phyloP scores from a whole-genome alignment of 345 rosid genomes.

The Pelargonium nanum region DNA sequence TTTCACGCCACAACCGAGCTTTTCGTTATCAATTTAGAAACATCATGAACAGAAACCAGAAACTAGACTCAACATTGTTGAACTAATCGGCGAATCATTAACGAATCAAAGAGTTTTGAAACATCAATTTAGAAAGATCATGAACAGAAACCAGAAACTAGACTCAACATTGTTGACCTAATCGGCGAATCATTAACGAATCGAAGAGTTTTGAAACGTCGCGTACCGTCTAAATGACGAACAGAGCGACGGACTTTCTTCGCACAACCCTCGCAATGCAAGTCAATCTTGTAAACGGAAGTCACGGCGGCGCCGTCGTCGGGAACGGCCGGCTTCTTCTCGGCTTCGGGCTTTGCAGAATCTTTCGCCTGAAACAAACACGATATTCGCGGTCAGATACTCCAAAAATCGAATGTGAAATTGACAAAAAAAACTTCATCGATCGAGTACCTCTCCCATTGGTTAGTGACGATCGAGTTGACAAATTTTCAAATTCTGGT shows the following conservation, averaged over 20 bases:
- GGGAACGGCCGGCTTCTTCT: constrained; percentile 32
- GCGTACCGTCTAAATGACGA: constrained; percentile 7
- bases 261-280: constrained; percentile 94
- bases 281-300: constrained; percentile 54
- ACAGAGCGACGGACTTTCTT: constrained; percentile 19
- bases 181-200: not conserved
- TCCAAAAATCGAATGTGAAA: not conserved
- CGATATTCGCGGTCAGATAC: too few species aligned
- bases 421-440: not conserved
- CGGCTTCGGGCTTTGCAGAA: constrained; percentile 28
- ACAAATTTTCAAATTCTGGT: too few species aligned
- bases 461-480: too few species aligned
- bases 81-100: not conserved
- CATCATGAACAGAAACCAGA: too few species aligned
- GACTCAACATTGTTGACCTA: too few species aligned
- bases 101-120: not conserved
- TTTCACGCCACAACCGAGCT: too few species aligned
- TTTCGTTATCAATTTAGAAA: too few species aligned
- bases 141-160: too few species aligned
- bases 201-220: not conserved
- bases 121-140: too few species aligned
- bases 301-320: constrained; percentile 27
- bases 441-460: constrained; percentile 23
- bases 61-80: too few species aligned
- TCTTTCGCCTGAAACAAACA: not conserved